Evolutionary conservation across 257 asterid genomes (phyloP).

Genomic region (Solanum arcanum): DNA sequence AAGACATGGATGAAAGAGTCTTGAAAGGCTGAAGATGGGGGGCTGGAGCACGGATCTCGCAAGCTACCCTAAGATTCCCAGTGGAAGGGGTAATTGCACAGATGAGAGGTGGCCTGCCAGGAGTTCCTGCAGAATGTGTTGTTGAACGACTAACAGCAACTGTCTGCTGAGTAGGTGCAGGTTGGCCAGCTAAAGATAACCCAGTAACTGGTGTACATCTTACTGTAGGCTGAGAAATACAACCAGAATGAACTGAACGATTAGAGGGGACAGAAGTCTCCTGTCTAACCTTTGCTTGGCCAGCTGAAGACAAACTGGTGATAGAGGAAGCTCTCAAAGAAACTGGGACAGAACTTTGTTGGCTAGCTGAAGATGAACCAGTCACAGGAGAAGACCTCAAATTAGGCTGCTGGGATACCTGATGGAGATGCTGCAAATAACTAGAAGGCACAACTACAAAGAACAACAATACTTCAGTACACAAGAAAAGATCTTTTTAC

Average conservation of each 20-base stretch:
- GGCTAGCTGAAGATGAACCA: constrained; percentile 3
- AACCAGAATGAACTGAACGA: not conserved
- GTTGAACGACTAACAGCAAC: constrained; percentile 18
- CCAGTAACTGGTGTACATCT: constrained; percentile 7
- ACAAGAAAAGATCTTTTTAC: not conserved
- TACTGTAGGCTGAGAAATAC: not conserved
- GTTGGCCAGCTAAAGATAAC: constrained; percentile 5
- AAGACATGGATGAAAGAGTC: constrained; percentile 11
- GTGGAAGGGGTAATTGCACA: constrained; percentile 29
- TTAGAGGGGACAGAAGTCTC: not conserved
- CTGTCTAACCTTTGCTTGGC: constrained; percentile 4
- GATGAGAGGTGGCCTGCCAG: constrained; percentile 52
- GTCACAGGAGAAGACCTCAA: constrained; percentile 10
- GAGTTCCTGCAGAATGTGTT: constrained; percentile 22
- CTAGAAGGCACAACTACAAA: constrained; percentile 30
- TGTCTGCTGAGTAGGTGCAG: constrained; percentile 15
- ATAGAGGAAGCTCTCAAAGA: not conserved
- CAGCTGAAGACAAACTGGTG: constrained; percentile 5
- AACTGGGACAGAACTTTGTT: not conserved
- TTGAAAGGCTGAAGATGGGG: constrained; percentile 44
- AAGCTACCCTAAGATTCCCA: constrained; percentile 24
- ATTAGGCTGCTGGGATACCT: constrained; percentile 14
- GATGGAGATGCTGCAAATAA: constrained; percentile 32
- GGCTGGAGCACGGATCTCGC: constrained; percentile 33
- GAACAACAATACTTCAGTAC: constrained; percentile 1